phyloP scores from a whole-genome alignment of 805 yeast species.

The Candida manassasensis region DNA sequence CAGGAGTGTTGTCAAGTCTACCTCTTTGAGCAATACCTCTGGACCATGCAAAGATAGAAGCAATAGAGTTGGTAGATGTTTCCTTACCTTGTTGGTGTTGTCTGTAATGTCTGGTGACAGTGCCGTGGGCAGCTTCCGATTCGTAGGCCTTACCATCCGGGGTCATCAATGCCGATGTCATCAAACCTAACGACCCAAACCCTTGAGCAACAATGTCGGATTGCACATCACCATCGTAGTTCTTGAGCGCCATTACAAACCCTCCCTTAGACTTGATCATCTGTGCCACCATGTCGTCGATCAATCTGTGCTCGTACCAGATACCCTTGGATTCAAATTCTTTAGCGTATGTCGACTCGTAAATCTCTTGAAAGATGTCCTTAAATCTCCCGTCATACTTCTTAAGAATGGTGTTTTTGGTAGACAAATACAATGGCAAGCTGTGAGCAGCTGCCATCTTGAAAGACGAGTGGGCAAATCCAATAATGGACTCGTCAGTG shows the following conservation, averaged over 20 bases:
- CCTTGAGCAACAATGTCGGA: slow-evolving; percentile 86
- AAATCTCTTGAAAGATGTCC: slow-evolving; percentile 69
- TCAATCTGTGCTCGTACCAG: slow-evolving; percentile 75
- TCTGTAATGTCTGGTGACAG: slow-evolving; percentile 83
- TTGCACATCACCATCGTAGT: slow-evolving; percentile 84
- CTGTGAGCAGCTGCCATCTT: slow-evolving; percentile 63
- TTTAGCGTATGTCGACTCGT: slow-evolving; percentile 50
- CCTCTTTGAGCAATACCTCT: slow-evolving; percentile 82
- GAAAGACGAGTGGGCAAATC: slow-evolving; percentile 78
- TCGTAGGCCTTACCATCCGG: slow-evolving; percentile 86
- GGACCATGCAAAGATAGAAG: slow-evolving; percentile 84
- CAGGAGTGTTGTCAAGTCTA: slow-evolving; percentile 66
- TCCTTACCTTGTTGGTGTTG: slow-evolving; percentile 77
- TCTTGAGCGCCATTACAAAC: slow-evolving; percentile 73
- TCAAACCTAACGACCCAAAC: slow-evolving; percentile 76
- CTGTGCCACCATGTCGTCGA: slow-evolving; percentile 87
- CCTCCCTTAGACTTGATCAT: slow-evolving; percentile 85
- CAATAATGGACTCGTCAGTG: slow-evolving; percentile 71
- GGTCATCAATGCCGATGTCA: slow-evolving; percentile 79
- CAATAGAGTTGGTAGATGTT: slow-evolving; percentile 81
- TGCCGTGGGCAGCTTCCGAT: slow-evolving; percentile 85
- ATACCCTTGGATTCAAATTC: slow-evolving; percentile 58
- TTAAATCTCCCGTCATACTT: slow-evolving; percentile 80
- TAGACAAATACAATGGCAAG: slow-evolving; percentile 62
- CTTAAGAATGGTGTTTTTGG: slow-evolving; percentile 79